phyloP scores from a whole-genome alignment of 495 filamentous ascomycete species.

The Staphylotrichum longicolle region DNA sequence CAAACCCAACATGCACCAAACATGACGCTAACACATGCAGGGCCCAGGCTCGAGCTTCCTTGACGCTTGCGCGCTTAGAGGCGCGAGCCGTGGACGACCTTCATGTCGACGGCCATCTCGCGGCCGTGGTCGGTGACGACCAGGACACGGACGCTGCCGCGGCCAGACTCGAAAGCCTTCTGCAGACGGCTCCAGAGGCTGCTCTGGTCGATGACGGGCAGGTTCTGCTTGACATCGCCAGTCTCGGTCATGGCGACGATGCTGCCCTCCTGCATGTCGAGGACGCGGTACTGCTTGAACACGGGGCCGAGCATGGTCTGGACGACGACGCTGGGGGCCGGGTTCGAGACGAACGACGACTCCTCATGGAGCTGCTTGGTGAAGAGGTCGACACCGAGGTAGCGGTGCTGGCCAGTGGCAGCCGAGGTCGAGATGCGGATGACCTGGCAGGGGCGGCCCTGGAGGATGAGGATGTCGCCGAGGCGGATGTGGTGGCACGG shows the following conservation, averaged over 20 bases:
- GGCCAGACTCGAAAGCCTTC: conserved; percentile 84
- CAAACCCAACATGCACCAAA: conserved; percentile 26
- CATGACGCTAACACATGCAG: conserved; percentile 17
- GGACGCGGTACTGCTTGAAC: conserved; percentile 99
- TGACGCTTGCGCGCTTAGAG: conserved; percentile 39
- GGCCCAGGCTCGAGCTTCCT: conserved; percentile 1
- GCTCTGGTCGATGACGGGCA: conserved; percentile 91
- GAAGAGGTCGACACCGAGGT: conserved; percentile 99
- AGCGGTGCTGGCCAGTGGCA: conserved; percentile 98
- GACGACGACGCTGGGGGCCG: conserved; percentile 90
- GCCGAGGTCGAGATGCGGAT: conserved; percentile 98
- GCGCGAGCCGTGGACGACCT: conserved; percentile 79
- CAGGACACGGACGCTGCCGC: conserved; percentile 88
- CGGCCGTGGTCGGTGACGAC: conserved; percentile 92
- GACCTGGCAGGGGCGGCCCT: conserved; percentile 99
- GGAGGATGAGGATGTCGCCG: conserved; percentile 97
- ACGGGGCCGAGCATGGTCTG: conserved; percentile 99
- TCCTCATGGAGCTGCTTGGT: conserved; percentile 98
- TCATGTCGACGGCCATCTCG: conserved; percentile 98
- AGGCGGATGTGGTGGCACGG: conserved; percentile 99
- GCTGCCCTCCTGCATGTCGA: conserved; percentile 88
- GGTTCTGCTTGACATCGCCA: conserved; percentile 95
- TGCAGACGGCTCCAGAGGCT: conserved; percentile 76
- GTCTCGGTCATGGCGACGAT: conserved; percentile 55
- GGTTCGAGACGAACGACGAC: conserved; percentile 96